Evolutionary conservation across 2,329 filamentous ascomycete species (phyloP), one percentile per base, ranked within the genome.

Genomic region (Sarocladiaceae sp.): DNA sequence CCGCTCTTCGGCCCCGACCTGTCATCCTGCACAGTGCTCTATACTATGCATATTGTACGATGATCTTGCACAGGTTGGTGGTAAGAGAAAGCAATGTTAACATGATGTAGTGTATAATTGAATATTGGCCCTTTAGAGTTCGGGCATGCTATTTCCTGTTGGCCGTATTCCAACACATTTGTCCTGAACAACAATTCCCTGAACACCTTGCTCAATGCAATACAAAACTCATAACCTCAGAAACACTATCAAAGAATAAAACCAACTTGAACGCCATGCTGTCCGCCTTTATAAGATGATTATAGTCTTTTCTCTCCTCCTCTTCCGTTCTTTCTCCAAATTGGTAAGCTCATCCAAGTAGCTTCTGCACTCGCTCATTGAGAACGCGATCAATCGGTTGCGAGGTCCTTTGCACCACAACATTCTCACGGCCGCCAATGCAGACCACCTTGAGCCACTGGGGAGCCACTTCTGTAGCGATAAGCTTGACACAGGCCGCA

Each of bases 381-480:
- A 73, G 65, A 8, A 68, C 60, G 17, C 66, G 56, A 42, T 70
- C 66, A 13, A 70, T 60, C 1, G 72, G 72, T 56, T 73, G 71
- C n/a, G 57, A 57, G 31, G 67, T 69, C 26, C 70, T 66, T 63
- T 79, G 71, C n/a, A 82, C 67, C 3, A 84, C 77, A 6, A 84
- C 76, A 53, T 80, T 80, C 62, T 83, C 80, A 58, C 75, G 68
- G 2, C 76, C 76, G 2, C 72, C 75, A 35, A 83, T 68, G 33
- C 66, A 71, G 15, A 82, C 71, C 2, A 83, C 65, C 52, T 71
- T 69, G 40, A 83, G 55, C 79, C 80, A 84, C 59, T 78, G 73
- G 0, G 80, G 79, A 4, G 79, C 77, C 11, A 83, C 69, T 58
- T 84, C 80, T 8, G 55, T 62, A 4, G 77, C 79, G 52, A 84